phyloP scores from a whole-genome alignment of 805 yeast genomes.

The Ogataea dorogensis region DNA sequence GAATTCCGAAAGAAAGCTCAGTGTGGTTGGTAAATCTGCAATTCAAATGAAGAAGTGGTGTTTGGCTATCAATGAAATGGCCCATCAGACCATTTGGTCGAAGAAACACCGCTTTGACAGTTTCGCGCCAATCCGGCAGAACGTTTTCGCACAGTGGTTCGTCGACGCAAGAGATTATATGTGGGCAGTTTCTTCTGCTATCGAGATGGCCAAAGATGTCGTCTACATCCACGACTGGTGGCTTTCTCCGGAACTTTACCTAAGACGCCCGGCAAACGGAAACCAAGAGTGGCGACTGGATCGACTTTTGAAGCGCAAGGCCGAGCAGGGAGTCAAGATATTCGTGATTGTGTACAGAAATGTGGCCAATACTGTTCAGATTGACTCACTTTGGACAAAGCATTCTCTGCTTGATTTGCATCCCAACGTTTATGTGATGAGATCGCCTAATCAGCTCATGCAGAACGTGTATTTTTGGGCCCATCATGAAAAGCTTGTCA shows the following conservation, averaged over 20 bases:
- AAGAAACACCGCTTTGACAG: slow-evolving; percentile 74
- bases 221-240: slow-evolving; percentile 98
- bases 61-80: slow-evolving; percentile 68
- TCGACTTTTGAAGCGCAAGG: slow-evolving; percentile 81
- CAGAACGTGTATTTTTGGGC: slow-evolving; percentile 98
- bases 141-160: slow-evolving; percentile 92
- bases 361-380: slow-evolving; percentile 89
- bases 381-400: slow-evolving; percentile 92
- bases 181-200: slow-evolving; percentile 93
- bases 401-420: slow-evolving; percentile 86
- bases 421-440: slow-evolving; percentile 80
- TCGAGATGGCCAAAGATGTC: slow-evolving; percentile 90
- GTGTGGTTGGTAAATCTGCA: slow-evolving; percentile 65
- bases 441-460: slow-evolving; percentile 93
- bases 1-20: slow-evolving; percentile 75
- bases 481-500: slow-evolving; percentile 90
- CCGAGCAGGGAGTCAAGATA: slow-evolving; percentile 92
- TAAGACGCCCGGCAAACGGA: slow-evolving; percentile 92
- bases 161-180: slow-evolving; percentile 91
- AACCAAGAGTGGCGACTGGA: slow-evolving; percentile 94
- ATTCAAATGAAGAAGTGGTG: slow-evolving; percentile 72
- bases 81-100: slow-evolving; percentile 67
- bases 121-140: slow-evolving; percentile 86
- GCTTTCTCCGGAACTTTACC: slow-evolving; percentile 90
- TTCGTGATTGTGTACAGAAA: slow-evolving; percentile 90